Percentiles rank a stretch among this genome's conserved stretches.
These are phyloP conservation scores for Cladosporium austrohemisphaericum DNA, from an alignment of 2,329 filamentous ascomycete species.

Conservation along the genomic window DNA sequence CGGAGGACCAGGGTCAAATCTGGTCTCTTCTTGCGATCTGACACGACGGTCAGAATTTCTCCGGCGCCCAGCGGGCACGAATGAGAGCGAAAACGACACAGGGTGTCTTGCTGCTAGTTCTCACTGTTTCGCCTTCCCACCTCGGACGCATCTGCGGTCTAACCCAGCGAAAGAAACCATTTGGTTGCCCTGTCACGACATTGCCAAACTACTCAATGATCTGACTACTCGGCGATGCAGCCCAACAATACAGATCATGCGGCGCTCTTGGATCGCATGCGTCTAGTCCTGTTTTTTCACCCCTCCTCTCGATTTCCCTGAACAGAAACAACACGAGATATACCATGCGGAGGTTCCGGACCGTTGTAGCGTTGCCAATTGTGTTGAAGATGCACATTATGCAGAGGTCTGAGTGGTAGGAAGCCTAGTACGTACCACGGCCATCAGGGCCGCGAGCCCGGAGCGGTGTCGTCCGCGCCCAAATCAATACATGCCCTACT, in stretches of 20 bases:
- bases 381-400: conserved; percentile 5
- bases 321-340: not conserved
- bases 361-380: conserved; percentile 11
- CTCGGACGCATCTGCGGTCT: too few species aligned
- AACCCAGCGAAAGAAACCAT: too few species aligned
- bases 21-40: not conserved
- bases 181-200: too few species aligned
- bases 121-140: too few species aligned
- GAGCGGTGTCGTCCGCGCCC: conserved; percentile 10
- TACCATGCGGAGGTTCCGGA: conserved; percentile 11
- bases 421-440: conserved; percentile 2
- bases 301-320: not conserved
- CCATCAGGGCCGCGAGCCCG: conserved; percentile 10
- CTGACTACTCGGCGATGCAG: too few species aligned
- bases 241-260: too few species aligned
- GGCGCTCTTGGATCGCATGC: too few species aligned
- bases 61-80: conserved; percentile 2
- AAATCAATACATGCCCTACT: conserved; percentile 6
- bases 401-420: not conserved
- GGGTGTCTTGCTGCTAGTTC: too few species aligned
- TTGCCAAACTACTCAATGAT: too few species aligned
- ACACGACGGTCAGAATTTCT: not conserved
- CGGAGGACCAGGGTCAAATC: too few species aligned
- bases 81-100: too few species aligned
- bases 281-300: too few species aligned